Base-by-base conservation (phyloP, 228 moss, liverwort and hornwort genomes). In the Sphagnum magellanicum region DNA sequence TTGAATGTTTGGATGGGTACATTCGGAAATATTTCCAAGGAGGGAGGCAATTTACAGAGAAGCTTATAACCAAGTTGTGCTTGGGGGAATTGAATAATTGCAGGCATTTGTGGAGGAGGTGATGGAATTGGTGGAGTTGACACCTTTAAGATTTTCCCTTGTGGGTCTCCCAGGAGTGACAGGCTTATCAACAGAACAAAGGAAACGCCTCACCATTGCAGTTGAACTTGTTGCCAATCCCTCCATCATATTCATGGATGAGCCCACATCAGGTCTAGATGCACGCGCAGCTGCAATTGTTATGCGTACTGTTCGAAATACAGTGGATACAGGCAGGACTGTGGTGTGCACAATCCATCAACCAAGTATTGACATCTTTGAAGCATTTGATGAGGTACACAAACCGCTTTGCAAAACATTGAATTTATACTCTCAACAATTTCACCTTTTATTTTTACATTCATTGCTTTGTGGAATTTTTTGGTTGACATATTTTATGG, bases 281-380 rank as follows among this genome's bases (percentile, higher is more conserved):
- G 97, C 97, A 3, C 90, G 97, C 15, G 93, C 97, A 0, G 97
- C 97, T 51, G 97, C 97, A 61, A 93, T 97, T 74, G 97, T 97
- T 63, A 97, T 97, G 97, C 89, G 97, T 48, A 89, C 97, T 0
- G 93, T 97, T n/a, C 88, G 97, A 16, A 97, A 97, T 57, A 97
- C 97, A 0, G 97, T 97, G 50, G 89, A 97, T 59, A 97, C 97
- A 32, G 97, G 97, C 47, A 84, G 97, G 7, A 97, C 97, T 0
- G 97, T 97, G 14, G 97, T 97, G 62, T 97, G 97, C 74, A 97
- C 97, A 16, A 85, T 97, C 46, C 97, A 97, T 70, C 97, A 97
- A 67, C 97, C 97, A 55, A 91, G 91, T 79, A 97, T 97, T 67
- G 97, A 97, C 82, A 93, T 93, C 68, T 97, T 97, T 65, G 97